Evolutionary conservation across 805 yeast genomes (phyloP).

Genomic region (Wickerhamomyces chaumierensis): DNA sequence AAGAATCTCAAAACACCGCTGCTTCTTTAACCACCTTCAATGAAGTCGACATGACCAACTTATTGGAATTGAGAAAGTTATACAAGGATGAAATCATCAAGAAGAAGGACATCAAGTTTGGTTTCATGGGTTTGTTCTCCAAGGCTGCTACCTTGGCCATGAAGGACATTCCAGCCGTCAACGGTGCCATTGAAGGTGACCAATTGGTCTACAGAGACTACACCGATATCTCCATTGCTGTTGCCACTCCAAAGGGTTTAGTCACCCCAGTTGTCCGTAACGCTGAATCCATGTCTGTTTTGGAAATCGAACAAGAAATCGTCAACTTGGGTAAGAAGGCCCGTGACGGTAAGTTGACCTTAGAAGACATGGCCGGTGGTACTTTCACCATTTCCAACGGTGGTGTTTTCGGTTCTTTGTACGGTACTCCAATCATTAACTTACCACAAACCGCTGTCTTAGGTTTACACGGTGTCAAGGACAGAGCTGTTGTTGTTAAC

Average conservation of each 20-base stretch:
- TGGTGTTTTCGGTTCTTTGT: slow-evolving; percentile 95
- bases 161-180: slow-evolving; percentile 89
- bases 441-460: slow-evolving; percentile 97
- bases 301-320: slow-evolving; percentile 87
- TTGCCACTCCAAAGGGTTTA: slow-evolving; percentile 97
- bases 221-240: slow-evolving; percentile 92
- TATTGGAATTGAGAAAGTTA: slow-evolving; percentile 88
- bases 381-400: slow-evolving; percentile 98
- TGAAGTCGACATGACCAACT: slow-evolving; percentile 91
- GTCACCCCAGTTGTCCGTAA: slow-evolving; percentile 97
- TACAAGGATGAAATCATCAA: slow-evolving; percentile 95
- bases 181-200: slow-evolving; percentile 90
- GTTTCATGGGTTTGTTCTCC: slow-evolving; percentile 98
- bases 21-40: slow-evolving; percentile 97
- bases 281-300: slow-evolving; percentile 80
- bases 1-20: slow-evolving; percentile 98
- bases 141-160: slow-evolving; percentile 89
- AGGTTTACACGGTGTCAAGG: slow-evolving; percentile 95
- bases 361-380: slow-evolving; percentile 99
- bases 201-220: slow-evolving; percentile 94
- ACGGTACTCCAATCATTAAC: slow-evolving; percentile 98
- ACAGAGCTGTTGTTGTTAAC: slow-evolving; percentile 92
- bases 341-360: slow-evolving; percentile 89
- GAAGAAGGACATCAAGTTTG: slow-evolving; percentile 88
- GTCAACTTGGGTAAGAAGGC: slow-evolving; percentile 78